A percentile compares a stretch with the other conserved stretches of the same genome.
Conservation (phyloP, 441 rosid species). For the Gossypium trilobum region DNA sequence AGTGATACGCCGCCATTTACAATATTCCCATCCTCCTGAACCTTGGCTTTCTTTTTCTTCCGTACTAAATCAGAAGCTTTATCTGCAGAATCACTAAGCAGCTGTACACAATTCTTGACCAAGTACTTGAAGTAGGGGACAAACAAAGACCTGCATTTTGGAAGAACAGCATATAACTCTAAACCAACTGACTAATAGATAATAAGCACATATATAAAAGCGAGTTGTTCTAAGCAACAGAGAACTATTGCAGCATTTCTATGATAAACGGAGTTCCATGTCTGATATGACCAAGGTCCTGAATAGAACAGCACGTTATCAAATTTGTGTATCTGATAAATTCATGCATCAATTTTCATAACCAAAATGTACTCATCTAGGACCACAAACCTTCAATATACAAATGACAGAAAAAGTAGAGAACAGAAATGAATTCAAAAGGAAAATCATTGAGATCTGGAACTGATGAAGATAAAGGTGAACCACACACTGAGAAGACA, state of each 20-base stretch:
- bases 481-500: neutral
- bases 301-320: neutral
- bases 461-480: neutral
- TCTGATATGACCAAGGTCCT: neutral
- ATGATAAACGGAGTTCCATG: neutral
- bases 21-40: slow-evolving; percentile 37
- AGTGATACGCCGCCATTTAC: slow-evolving; percentile 24
- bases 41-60: slow-evolving; percentile 77
- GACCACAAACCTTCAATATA: neutral
- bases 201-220: neutral
- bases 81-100: slow-evolving; percentile 45
- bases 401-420: neutral
- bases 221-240: neutral
- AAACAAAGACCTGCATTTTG: slow-evolving; percentile 65
- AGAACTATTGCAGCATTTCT: neutral
- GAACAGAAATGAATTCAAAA: neutral
- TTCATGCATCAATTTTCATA: neutral
- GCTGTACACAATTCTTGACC: slow-evolving; percentile 54
- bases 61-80: slow-evolving; percentile 29
- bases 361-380: neutral
- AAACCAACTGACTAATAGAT: neutral
- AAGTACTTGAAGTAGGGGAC: slow-evolving; percentile 84
- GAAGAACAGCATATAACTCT: slow-evolving; percentile 16
- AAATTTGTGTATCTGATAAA: neutral
- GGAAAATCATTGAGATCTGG: neutral